These are phyloP conservation scores for Solanum corneliomulleri DNA, from an alignment of 257 asterid species.

Conservation along the genomic window DNA sequence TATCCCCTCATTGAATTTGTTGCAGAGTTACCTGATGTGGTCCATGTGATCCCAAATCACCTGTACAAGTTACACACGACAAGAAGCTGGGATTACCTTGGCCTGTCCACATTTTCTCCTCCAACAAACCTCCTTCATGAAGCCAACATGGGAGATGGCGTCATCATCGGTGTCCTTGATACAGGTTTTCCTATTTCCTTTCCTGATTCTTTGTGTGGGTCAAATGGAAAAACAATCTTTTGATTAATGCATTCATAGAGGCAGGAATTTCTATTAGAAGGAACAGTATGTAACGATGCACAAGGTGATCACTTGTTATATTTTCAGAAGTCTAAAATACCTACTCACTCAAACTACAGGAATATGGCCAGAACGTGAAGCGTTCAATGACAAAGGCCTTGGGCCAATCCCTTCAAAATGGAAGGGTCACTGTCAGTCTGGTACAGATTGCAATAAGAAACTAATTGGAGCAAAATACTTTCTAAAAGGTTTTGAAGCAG, in stretches of 20 bases:
- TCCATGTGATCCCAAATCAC: background rate
- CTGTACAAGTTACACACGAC: background rate
- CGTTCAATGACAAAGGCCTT: slow-evolving; percentile 15
- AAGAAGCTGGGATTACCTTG: background rate
- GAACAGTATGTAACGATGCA: background rate
- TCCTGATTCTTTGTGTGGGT: background rate
- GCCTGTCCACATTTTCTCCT: background rate
- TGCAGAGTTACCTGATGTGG: background rate
- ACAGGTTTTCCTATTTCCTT: background rate
- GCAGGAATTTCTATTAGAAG: background rate
- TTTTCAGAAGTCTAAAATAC: background rate
- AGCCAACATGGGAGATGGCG: background rate
- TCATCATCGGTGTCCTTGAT: background rate
- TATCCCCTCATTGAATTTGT: background rate
- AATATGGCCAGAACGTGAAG: slow-evolving; percentile 26
- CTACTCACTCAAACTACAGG: slow-evolving; percentile 2
- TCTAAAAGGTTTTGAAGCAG: slow-evolving; percentile 7
- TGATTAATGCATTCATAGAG: background rate
- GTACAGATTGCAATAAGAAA: slow-evolving; percentile 21
- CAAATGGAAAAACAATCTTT: background rate
- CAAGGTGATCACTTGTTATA: background rate
- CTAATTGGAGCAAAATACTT: slow-evolving; percentile 37
- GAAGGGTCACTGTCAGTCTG: slow-evolving; percentile 28
- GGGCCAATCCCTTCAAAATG: slow-evolving; percentile 36
- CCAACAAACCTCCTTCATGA: background rate